These are phyloP conservation scores for Diaporthe vexans DNA, from an alignment of 2,329 filamentous ascomycete species.

Conservation along the genomic window DNA sequence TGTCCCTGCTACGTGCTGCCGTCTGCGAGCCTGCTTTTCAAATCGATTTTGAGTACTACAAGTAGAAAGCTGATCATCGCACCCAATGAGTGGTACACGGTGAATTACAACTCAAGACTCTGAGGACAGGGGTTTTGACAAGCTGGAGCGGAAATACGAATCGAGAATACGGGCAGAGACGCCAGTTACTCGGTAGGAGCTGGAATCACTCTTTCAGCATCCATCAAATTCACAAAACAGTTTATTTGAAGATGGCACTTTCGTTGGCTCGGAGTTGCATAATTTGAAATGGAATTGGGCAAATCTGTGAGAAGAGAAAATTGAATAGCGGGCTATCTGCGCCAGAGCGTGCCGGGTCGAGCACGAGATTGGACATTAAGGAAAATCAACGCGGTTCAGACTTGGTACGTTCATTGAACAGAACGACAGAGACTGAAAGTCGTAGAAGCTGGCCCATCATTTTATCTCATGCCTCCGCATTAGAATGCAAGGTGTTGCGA, in stretches of 20 bases:
- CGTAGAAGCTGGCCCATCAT: neutral
- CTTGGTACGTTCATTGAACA: neutral
- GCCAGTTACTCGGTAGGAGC: neutral
- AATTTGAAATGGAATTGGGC: neutral
- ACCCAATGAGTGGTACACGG: neutral
- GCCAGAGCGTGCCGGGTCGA: neutral
- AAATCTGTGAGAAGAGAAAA: neutral
- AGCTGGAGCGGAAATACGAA: neutral
- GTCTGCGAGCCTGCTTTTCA: neutral
- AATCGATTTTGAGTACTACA: neutral
- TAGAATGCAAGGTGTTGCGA: too few species aligned
- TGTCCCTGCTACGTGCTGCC: neutral
- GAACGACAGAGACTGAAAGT: neutral
- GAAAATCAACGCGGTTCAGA: neutral
- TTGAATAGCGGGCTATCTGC: too few species aligned
- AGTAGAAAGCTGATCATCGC: fast-evolving
- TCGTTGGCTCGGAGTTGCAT: neutral
- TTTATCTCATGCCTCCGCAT: neutral
- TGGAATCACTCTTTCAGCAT: neutral
- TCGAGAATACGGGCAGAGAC: neutral
- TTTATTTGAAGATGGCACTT: too few species aligned
- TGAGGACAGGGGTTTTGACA: neutral
- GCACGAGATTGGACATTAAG: neutral
- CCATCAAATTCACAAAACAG: neutral
- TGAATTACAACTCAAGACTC: neutral